Percentiles rank a stretch among this genome's conserved stretches.
Evolutionary conservation across 2,329 filamentous ascomycete genomes (phyloP).

Genomic region (Botrytis squamosa): DNA sequence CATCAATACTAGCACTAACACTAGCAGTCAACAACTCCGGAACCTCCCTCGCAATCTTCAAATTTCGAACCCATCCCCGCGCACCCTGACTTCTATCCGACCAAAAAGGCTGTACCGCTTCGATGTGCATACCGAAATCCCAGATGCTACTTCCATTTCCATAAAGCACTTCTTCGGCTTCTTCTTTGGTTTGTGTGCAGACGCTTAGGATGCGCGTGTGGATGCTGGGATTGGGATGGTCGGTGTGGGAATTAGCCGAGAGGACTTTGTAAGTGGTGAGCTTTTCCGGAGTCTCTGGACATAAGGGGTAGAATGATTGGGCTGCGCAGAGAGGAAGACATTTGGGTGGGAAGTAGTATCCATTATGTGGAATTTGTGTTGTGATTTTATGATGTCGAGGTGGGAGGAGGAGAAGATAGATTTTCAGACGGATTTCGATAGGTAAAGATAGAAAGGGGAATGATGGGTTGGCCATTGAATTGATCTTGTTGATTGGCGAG

Average conservation of each 20-base stretch:
- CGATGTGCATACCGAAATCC: conserved; percentile 33
- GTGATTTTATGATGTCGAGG: conserved; percentile 33
- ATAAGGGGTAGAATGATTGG: conserved; percentile 31
- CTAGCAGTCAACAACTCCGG: not conserved
- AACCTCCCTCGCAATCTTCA: conserved; percentile 32
- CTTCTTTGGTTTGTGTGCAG: conserved; percentile 26
- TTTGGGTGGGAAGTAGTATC: conserved; percentile 32
- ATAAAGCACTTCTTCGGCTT: conserved; percentile 34
- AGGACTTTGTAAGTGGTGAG: conserved; percentile 36
- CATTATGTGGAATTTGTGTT: conserved; percentile 34
- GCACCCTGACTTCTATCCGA: conserved; percentile 28
- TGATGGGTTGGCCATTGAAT: not conserved
- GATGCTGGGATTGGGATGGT: conserved; percentile 25
- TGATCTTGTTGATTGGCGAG: not conserved
- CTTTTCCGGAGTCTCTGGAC: conserved; percentile 19
- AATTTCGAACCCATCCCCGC: conserved; percentile 25
- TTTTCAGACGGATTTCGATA: conserved; percentile 35
- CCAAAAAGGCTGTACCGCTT: conserved; percentile 31
- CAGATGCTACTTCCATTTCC: conserved; percentile 25
- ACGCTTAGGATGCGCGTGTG: conserved; percentile 27
- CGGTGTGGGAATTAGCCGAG: conserved; percentile 26
- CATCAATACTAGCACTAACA: conserved; percentile 15
- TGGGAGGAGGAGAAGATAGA: conserved; percentile 35
- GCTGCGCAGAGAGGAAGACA: conserved; percentile 23
- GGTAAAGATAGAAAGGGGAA: conserved; percentile 35